Conservation (phyloP, 257 asterid genomes). For the Nicotiana sylvestris region DNA sequence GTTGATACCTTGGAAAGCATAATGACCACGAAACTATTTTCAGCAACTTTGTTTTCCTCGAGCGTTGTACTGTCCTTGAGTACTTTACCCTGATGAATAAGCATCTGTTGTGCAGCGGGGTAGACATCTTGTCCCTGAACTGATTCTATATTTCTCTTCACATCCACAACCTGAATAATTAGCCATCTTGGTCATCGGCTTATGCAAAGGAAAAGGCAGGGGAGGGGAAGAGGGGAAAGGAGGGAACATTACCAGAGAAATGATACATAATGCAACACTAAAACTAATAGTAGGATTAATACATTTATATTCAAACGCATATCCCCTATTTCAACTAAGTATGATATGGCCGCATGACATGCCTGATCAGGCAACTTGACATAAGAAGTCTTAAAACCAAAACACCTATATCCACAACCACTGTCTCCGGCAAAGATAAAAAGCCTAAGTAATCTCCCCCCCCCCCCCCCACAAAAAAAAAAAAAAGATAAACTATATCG, state of each 20-base stretch:
- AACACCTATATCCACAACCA: no score
- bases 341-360: no score
- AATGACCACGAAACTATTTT: slow-evolving; percentile 68
- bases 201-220: neutral
- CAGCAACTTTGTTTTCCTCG: slow-evolving; percentile 79
- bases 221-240: neutral
- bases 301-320: no score
- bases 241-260: neutral
- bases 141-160: slow-evolving; percentile 69
- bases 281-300: no score
- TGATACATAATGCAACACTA: neutral
- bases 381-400: no score
- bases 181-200: neutral
- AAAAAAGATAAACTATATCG: neutral
- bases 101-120: slow-evolving; percentile 81
- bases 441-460: neutral
- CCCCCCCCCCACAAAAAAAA: neutral
- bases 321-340: no score
- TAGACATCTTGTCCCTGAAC: slow-evolving; percentile 65
- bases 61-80: slow-evolving; percentile 70
- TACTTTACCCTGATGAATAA: slow-evolving; percentile 92
- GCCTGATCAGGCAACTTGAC: no score
- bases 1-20: slow-evolving; percentile 72
- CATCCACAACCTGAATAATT: slow-evolving; percentile 56
- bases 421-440: no score